phyloP scores from a whole-genome alignment of 257 asterid species.

The Solanum sejunctum region DNA sequence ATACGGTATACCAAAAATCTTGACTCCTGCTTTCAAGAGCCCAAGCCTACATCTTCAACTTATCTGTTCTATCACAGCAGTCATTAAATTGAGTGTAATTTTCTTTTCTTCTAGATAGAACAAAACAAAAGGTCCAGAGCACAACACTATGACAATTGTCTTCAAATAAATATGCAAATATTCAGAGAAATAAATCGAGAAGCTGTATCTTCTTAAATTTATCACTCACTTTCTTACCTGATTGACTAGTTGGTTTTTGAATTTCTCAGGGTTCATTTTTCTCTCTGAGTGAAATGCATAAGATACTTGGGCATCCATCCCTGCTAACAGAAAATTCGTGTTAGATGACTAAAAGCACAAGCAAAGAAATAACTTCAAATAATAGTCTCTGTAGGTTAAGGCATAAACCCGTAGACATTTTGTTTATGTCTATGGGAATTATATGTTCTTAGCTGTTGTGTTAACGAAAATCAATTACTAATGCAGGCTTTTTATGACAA shows the following conservation, averaged over 20 bases:
- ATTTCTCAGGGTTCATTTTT: constrained; percentile 80
- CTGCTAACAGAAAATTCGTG: constrained; percentile 17
- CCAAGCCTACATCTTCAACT: not conserved
- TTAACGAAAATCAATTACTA: not conserved
- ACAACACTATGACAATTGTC: not conserved
- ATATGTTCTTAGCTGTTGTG: not conserved
- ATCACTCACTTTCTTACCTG: constrained; percentile 37
- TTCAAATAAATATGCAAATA: not conserved
- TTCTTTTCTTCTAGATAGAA: not conserved
- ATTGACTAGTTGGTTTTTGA: constrained; percentile 75
- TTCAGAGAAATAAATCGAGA: not conserved
- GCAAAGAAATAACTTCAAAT: not conserved
- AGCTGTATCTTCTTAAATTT: not conserved
- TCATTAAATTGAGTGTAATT: not conserved
- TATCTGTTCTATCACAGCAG: not conserved
- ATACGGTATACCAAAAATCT: not conserved
- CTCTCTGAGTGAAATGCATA: constrained; percentile 89
- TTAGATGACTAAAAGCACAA: not conserved
- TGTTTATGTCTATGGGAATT: not conserved
- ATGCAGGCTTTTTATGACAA: not conserved
- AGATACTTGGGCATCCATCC: constrained; percentile 97
- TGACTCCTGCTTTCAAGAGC: not conserved
- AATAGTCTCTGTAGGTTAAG: not conserved
- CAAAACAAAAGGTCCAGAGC: not conserved
- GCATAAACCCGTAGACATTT: not conserved